Percentiles rank a stretch among this genome's conserved stretches.
Conservation (phyloP, 202 grass and related monocot genomes). For the Panicum hallii region DNA sequence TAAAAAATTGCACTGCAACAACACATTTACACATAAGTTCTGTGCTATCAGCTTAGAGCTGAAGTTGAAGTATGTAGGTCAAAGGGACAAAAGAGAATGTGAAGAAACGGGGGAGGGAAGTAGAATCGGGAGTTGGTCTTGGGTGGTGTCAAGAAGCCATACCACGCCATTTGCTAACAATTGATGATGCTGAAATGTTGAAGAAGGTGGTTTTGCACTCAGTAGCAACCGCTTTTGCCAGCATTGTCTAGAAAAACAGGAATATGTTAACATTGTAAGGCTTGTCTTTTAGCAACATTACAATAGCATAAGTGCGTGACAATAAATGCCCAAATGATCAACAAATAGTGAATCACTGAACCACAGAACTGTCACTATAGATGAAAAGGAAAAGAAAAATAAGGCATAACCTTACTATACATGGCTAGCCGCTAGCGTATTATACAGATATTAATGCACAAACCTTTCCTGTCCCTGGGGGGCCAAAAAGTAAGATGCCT, state of each 20-base stretch:
- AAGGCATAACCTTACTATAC: background rate
- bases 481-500: constrained; percentile 95
- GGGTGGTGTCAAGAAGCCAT: constrained; percentile 16
- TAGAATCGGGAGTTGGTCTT: background rate
- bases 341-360: background rate
- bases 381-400: background rate
- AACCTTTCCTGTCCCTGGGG: constrained; percentile 97
- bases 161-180: constrained; percentile 98
- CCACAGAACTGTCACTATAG: background rate
- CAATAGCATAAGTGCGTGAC: background rate
- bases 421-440: background rate
- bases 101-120: background rate
- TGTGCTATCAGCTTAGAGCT: background rate
- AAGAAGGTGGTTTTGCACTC: constrained; percentile 99
- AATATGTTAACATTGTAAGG: constrained; percentile 15
- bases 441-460: constrained; percentile 25
- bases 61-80: constrained; percentile 4
- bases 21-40: background rate
- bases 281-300: background rate
- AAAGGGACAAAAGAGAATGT: background rate
- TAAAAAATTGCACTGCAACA: background rate
- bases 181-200: constrained; percentile 99
- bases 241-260: constrained; percentile 77
- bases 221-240: constrained; percentile 89
- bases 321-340: background rate